These are phyloP conservation scores for Daedalea quercina DNA, from an alignment of 768 basidiomycete genomes.

Conservation along the genomic window DNA sequence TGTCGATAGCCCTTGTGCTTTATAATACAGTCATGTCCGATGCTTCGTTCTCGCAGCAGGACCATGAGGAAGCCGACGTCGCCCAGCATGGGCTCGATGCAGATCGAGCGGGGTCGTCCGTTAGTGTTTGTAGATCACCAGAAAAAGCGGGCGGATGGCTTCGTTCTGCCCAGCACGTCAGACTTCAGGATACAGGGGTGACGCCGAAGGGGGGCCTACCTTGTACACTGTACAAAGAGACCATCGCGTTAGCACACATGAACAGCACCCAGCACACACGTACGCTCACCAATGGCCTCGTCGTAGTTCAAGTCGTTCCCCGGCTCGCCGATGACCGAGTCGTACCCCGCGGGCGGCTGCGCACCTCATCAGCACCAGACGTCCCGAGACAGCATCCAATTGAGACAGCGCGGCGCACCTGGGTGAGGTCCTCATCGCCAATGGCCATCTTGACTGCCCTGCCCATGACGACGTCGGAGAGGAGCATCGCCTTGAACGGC, in stretches of 20 bases:
- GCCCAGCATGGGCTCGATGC: too few species aligned
- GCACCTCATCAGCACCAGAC: too few species aligned
- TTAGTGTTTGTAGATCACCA: constrained; percentile 22
- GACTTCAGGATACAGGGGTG: not conserved
- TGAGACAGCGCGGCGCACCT: too few species aligned
- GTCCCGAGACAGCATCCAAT: too few species aligned
- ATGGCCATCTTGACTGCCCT: too few species aligned
- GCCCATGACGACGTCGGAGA: constrained; percentile 21
- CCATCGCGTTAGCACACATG: not conserved
- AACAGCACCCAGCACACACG: not conserved
- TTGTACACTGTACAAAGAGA: constrained; percentile 10
- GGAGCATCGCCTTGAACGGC: constrained; percentile 13
- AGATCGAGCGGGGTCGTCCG: too few species aligned
- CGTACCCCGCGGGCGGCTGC: constrained; percentile 49
- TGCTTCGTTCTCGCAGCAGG: too few species aligned
- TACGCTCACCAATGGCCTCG: constrained; percentile 48
- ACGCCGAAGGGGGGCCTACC: constrained; percentile 4
- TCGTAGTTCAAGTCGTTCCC: constrained; percentile 61
- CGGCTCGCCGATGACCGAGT: constrained; percentile 58
- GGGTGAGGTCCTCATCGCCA: too few species aligned
- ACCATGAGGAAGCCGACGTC: too few species aligned
- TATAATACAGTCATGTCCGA: too few species aligned
- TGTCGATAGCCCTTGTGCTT: too few species aligned
- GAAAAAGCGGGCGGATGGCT: constrained; percentile 17
- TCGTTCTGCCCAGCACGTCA: constrained; percentile 13